Conservation (phyloP, 371 early-diverging fungal genomes). For the Mucor mucedo region DNA sequence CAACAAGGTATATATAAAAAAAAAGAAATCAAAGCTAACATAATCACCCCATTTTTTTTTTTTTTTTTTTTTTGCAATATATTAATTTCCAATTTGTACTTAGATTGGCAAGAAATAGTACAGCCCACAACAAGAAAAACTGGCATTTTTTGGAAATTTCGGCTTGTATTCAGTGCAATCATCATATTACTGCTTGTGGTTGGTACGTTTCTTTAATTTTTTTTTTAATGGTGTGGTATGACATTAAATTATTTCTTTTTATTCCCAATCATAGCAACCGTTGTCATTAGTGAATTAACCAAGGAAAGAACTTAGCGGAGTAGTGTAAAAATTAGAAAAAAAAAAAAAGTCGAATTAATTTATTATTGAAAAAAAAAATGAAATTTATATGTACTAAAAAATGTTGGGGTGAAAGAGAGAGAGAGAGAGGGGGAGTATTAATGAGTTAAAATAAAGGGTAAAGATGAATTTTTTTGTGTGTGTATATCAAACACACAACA, state of each 20-base stretch:
- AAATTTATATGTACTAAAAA: not conserved
- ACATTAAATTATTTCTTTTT: not conserved
- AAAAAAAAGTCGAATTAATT: not conserved
- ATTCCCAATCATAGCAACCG: constrained; percentile 8
- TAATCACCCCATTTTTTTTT: not conserved
- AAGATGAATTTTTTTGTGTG: constrained; percentile 5
- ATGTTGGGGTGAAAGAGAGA: not conserved
- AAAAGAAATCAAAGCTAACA: not conserved
- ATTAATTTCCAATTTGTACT: not conserved
- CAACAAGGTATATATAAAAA: not conserved
- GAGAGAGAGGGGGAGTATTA: not conserved
- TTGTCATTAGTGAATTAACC: constrained; percentile 27
- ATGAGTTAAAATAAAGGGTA: not conserved
- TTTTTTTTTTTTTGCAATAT: not conserved
- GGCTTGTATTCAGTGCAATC: constrained; percentile 15
- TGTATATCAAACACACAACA: constrained; percentile 5
- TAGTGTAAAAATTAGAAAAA: not conserved
- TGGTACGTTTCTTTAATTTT: constrained; percentile 18
- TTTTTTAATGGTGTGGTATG: not conserved
- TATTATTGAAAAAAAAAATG: not conserved
- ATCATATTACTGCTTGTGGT: constrained; percentile 23
- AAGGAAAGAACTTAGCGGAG: constrained; percentile 12
- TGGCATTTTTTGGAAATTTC: constrained; percentile 16
- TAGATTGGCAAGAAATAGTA: not conserved
- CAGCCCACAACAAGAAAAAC: not conserved